Conservation (phyloP, 495 filamentous ascomycete genomes). For the Daldinia childiae region DNA sequence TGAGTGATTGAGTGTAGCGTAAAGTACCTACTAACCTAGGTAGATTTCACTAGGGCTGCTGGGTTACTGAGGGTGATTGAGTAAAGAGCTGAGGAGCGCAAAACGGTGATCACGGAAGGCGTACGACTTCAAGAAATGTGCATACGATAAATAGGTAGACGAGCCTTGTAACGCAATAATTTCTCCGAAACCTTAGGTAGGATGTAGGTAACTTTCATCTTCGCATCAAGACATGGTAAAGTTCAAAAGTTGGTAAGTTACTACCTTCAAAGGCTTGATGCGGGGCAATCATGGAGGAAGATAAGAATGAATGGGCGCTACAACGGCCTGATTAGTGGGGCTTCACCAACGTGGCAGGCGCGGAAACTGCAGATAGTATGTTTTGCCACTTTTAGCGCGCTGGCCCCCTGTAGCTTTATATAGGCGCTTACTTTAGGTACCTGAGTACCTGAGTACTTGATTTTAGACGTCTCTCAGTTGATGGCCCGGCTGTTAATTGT, state of each 20-base stretch:
- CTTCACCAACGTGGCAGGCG: slow-evolving; percentile 1
- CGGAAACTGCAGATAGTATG: slow-evolving; percentile 7
- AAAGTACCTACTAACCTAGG: neutral
- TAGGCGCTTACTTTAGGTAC: neutral
- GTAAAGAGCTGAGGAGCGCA: neutral
- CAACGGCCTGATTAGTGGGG: slow-evolving; percentile 25
- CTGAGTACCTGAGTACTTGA: neutral
- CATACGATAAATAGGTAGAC: neutral
- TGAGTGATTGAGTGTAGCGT: slow-evolving; percentile 7
- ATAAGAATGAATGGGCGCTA: neutral
- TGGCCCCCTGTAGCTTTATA: slow-evolving; percentile 17
- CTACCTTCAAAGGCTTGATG: neutral
- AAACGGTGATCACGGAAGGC: neutral
- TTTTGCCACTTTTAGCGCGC: slow-evolving; percentile 20
- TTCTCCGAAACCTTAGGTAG: neutral
- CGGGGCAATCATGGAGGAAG: slow-evolving; percentile 22
- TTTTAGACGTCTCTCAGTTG: neutral
- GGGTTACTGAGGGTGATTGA: neutral
- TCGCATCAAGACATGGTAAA: neutral
- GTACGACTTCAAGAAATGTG: neutral
- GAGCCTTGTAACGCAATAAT: neutral
- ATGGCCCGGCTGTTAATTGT: neutral
- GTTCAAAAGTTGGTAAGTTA: too few species aligned
- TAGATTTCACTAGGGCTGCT: neutral
- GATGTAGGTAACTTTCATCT: neutral